Evolutionary conservation across 495 filamentous ascomycete species (phyloP), one percentile per base, ranked within the genome.

Genomic region (Glonium stellatum): DNA sequence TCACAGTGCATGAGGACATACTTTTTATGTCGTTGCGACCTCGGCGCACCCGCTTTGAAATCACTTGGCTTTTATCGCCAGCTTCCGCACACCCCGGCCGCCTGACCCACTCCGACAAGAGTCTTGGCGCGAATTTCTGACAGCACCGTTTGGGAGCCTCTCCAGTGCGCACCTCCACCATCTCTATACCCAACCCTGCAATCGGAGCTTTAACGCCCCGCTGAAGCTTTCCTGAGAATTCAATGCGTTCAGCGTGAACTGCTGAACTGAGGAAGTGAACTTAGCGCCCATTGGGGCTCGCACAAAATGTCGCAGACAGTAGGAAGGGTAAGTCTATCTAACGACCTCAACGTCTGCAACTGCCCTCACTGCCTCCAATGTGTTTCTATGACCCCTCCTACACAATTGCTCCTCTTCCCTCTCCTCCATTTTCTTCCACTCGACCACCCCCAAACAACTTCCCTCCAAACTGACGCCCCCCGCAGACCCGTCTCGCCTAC

Each of bases 401-500:
- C 27, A 6, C 3, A 31, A 3, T 31, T 41, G 42, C 59, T 13
- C 37, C 25, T 27, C 18, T 22, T n/a, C 15, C 11, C 36, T 49
- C 41, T 25, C 48, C 52, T 19, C 37, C 35, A 5, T 34, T 41
- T 15, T 22, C 34, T 19, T 21, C n/a, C 34, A 1, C 12, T 27
- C 5, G 19, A 19, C 5, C 36, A 54, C 25, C 58, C 23, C 18
- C 23, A 5, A 48, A 2, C n/a, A 10, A 11, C 34, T 18, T 27
- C 22, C 12, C 15, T 31, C 49, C 55, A 42, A 3, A 59, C 41
- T 5, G 11, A 54, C 15, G 31, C 27, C 34, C 19, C 6, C 27
- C 6, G 2, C 56, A 98, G 95, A 97, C 93, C 44, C 87, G 89
- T 67, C 87, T 98, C 55, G 95, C 93, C 76, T 99, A 97, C 81